Base-by-base conservation (phyloP, 768 basidiomycete genomes). In the Sporobolomyces pararoseus region DNA sequence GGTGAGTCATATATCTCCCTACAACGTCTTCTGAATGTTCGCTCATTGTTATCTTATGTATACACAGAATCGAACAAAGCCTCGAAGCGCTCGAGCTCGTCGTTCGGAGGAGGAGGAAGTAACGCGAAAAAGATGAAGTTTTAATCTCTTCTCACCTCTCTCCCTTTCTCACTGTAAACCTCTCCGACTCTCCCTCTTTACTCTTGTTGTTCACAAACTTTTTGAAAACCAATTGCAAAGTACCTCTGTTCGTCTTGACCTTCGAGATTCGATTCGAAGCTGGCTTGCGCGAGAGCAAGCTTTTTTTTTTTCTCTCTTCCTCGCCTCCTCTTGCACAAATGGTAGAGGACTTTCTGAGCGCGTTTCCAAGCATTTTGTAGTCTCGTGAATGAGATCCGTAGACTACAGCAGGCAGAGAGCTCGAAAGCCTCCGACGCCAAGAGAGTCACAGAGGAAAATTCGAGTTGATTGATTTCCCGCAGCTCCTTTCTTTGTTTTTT, bases 61-160 rank as follows among this genome's bases (percentile, higher is more conserved):
- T 7, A 23, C 12, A 7, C 52, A 70, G 69, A 70, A 14, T 49
- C 69, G 21, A 53, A 42, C 14, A 65, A 65, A 25, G 59, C 53
- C 29, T 31, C 44, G 27, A 70, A 70, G 64, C 69, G 69, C 35
- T 60, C 52, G 34, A 42, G 52, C 37, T 65, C 69, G 31, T 65
- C 60, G 46, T 21, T 34, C n/a, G 52, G 21, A 35, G 69, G 69
- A 27, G 69, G 69, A 25, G 44, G n/a, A 16, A 32, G 37, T 16
- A 25, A 35, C 2, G 49, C 29, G 35, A 70, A 70, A 59, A 70
- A 70, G 47, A 65, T 65, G 57, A 58, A 59, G 35, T 44, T 59
- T 37, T 70, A 65, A 1, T 42, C 17, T 32, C 37, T 3, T 42
- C 37, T 37, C 23, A 25, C 9, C 37, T 34, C 47, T 47, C 4